Evolutionary conservation across 306 rosid genomes (phyloP), one percentile per base, ranked within the genome.

Genomic region (Sophora flavescens): DNA sequence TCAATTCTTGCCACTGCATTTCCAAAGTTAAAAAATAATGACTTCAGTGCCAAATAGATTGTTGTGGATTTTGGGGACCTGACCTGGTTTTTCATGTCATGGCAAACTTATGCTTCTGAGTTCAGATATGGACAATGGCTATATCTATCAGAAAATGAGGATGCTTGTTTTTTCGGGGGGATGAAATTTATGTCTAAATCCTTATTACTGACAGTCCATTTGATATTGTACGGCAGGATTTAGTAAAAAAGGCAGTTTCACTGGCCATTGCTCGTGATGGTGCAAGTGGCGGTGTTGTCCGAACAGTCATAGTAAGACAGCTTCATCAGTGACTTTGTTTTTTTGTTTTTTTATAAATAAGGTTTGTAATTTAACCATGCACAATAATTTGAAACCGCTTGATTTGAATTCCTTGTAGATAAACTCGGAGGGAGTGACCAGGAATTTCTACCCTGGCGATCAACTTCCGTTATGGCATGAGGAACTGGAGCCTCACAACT

Each of bases 281-380:
- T 36, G 99, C 99, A 9, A 96, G 99, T 86, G 99, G 99, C 5
- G 99, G 99, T 15, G 99, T 96, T 48, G 97, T 96, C 63, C 96
- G 99, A 47, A 96, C 99, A 1, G 98, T 92, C 53, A 86, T 82
- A 56, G 99, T 96, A 85, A 87, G 98, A 68, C 42, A 39, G 70
- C 11, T 36, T 50, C 10, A 15, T 69, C 48, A 4, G 12, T 71
- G 44, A 6, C 12, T 57, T 41, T 6, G 63, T 41, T 44, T 15
- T 15, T 41, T 6, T 70, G 51, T 44, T 15, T 15, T 15, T 66
- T 70, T 32, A n/a, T 44, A 68, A 47, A 1, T 14, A 51, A 59
- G 8, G 36, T 60, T 58, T 60, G 17, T 15, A 16, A 4, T 8
- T 36, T 58, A 11, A 33, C 14, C 41, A 35, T 69, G 67, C 44